phyloP scores from a whole-genome alignment of 1,284 basidiomycete genomes.

The Ganoderma lucidum region DNA sequence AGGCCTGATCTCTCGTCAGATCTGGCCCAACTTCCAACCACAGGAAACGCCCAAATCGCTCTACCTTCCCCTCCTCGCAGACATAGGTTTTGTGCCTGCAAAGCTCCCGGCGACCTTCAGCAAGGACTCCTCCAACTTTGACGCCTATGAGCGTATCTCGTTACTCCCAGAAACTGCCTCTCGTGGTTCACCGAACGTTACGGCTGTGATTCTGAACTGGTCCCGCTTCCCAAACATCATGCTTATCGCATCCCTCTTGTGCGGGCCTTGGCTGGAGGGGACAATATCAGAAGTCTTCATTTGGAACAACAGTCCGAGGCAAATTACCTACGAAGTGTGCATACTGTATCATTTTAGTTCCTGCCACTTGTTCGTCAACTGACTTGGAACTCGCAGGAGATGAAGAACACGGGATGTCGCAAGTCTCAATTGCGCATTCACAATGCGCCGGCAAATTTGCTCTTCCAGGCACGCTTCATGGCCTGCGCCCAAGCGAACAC shows the following conservation, averaged over 20 bases:
- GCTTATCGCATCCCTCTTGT: constrained; percentile 60
- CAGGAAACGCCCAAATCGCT: constrained; percentile 29
- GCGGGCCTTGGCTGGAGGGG: constrained; percentile 54
- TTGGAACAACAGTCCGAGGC: constrained; percentile 69
- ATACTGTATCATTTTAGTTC: constrained; percentile 9
- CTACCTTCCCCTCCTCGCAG: constrained; percentile 34
- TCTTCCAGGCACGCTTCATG: constrained; percentile 71
- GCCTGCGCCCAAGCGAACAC: constrained; percentile 63
- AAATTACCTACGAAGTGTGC: constrained; percentile 52
- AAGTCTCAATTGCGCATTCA: constrained; percentile 55
- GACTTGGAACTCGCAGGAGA: constrained; percentile 48
- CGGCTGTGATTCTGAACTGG: constrained; percentile 72
- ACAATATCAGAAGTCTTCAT: constrained; percentile 59
- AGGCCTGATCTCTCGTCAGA: constrained; percentile 23
- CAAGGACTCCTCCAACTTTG: constrained; percentile 20
- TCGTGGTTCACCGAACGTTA: constrained; percentile 45
- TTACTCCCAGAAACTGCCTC: constrained; percentile 23
- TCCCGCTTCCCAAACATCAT: constrained; percentile 67
- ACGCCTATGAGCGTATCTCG: constrained; percentile 30
- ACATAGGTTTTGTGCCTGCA: constrained; percentile 35
- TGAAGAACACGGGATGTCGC: constrained; percentile 54
- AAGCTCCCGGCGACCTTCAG: constrained; percentile 34
- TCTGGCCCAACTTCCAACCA: constrained; percentile 23
- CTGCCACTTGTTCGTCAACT: constrained; percentile 13
- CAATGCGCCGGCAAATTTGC: constrained; percentile 66